Conservation (phyloP, 1,284 basidiomycete genomes). For the Tilletia indica region DNA sequence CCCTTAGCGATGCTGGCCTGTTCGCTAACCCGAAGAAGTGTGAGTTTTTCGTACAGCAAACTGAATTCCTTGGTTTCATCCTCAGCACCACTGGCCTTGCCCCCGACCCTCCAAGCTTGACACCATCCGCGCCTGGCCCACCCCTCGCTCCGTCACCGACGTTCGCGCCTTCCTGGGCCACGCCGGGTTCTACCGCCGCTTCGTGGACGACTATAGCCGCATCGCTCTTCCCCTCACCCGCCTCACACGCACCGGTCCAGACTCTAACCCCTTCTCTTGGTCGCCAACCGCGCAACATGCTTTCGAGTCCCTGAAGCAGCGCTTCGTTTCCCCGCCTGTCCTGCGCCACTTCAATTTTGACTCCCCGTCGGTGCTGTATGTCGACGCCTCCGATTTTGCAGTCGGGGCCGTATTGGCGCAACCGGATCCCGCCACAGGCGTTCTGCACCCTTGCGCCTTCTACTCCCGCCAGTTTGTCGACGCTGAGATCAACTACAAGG, state of each 20-base stretch:
- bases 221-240: slow-evolving; percentile 7
- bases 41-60: not conserved
- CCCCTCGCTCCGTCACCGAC: not conserved
- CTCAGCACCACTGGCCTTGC: not conserved
- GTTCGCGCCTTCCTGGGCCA: slow-evolving; percentile 11
- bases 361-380: not conserved
- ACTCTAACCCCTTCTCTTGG: slow-evolving; percentile 5
- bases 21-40: slow-evolving; percentile 16
- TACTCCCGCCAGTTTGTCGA: slow-evolving; percentile 31
- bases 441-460: slow-evolving; percentile 5
- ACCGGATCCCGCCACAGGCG: not conserved
- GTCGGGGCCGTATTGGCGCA: slow-evolving; percentile 22
- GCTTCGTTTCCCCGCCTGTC: slow-evolving; percentile 16
- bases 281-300: not conserved
- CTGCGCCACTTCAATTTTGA: slow-evolving; percentile 7
- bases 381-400: slow-evolving; percentile 18
- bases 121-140: not conserved
- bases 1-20: not conserved
- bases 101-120: not conserved
- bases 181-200: slow-evolving; percentile 13
- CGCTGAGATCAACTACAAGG: slow-evolving; percentile 60
- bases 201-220: slow-evolving; percentile 8
- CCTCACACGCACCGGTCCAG: not conserved
- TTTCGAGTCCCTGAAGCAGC: slow-evolving; percentile 19
- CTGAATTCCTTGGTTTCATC: slow-evolving; percentile 14